phyloP scores from a whole-genome alignment of 179 eudicot genomes.

The Beta macrorhiza region DNA sequence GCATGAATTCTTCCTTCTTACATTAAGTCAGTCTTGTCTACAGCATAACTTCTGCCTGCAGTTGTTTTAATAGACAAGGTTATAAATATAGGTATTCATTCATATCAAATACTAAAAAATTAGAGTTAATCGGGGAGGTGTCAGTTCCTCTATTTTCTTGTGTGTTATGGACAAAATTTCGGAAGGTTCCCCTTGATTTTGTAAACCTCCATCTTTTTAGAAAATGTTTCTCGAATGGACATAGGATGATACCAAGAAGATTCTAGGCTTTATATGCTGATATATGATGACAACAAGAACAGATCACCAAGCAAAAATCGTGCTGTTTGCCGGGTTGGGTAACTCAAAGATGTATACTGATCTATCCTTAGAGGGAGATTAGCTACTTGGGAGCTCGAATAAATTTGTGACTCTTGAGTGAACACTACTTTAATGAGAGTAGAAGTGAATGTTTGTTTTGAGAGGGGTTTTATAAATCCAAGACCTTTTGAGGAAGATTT shows the following conservation, averaged over 20 bases:
- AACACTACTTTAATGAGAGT: neutral
- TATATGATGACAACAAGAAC: neutral
- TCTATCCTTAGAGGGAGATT: neutral
- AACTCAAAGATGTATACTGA: too few species aligned
- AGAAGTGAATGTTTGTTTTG: too few species aligned
- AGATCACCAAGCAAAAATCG: neutral
- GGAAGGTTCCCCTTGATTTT: neutral
- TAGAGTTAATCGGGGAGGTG: neutral
- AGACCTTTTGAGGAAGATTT: too few species aligned
- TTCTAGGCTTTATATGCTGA: neutral
- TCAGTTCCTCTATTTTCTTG: neutral
- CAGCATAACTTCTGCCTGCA: neutral
- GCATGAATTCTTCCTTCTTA: neutral
- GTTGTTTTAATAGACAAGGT: neutral
- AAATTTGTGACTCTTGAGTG: neutral
- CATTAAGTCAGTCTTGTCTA: neutral
- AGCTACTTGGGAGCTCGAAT: neutral
- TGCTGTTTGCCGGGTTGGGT: neutral
- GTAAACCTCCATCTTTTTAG: neutral
- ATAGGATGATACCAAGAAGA: neutral
- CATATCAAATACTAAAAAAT: too few species aligned
- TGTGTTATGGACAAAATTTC: neutral
- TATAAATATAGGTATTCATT: neutral
- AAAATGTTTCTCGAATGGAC: neutral
- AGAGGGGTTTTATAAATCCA: neutral